These are phyloP conservation scores for Dioscorea dumetorum DNA, from an alignment of 106 monocot genomes.

Conservation along the genomic window DNA sequence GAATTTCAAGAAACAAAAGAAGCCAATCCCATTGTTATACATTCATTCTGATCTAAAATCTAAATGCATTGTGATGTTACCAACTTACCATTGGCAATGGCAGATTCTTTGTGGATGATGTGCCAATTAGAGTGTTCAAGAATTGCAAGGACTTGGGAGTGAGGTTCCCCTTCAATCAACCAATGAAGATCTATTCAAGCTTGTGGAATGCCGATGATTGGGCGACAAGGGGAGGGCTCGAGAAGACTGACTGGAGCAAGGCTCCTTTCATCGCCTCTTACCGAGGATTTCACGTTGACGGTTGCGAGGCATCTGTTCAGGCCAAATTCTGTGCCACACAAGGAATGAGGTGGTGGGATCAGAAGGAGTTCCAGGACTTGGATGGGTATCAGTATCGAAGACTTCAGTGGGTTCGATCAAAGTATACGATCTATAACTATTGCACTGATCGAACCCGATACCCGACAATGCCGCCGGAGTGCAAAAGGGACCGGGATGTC, in stretches of 20 bases:
- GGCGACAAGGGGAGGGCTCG: slow-evolving; percentile 13
- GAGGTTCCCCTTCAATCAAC: slow-evolving; percentile 15
- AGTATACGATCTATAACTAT: slow-evolving; percentile 14
- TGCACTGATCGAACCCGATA: slow-evolving; percentile 5
- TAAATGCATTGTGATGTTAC: no score
- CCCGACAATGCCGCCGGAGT: slow-evolving; percentile 3
- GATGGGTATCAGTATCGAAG: slow-evolving; percentile 6
- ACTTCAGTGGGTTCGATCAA: slow-evolving; percentile 3
- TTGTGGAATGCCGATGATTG: slow-evolving; percentile 19
- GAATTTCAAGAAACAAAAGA: no score
- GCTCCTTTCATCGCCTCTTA: slow-evolving; percentile 13
- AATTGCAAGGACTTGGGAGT: slow-evolving; percentile 15
- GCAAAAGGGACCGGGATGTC: slow-evolving; percentile 10
- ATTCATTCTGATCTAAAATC: no score
- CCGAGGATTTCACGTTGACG: slow-evolving; percentile 11
- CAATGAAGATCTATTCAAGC: slow-evolving; percentile 18
- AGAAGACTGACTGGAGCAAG: slow-evolving; percentile 17
- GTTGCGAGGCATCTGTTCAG: slow-evolving; percentile 9
- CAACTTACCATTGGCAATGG: background rate
- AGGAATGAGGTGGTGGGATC: slow-evolving; percentile 14
- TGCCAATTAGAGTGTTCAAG: slow-evolving; percentile 17
- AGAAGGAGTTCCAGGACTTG: slow-evolving; percentile 12
- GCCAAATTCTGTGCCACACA: slow-evolving; percentile 12
- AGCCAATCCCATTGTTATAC: no score
- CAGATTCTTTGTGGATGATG: slow-evolving; percentile 15